Evolutionary conservation across 2,329 filamentous ascomycete species (phyloP), one percentile per base, ranked within the genome.

Genomic region (Leptographium flavum): DNA sequence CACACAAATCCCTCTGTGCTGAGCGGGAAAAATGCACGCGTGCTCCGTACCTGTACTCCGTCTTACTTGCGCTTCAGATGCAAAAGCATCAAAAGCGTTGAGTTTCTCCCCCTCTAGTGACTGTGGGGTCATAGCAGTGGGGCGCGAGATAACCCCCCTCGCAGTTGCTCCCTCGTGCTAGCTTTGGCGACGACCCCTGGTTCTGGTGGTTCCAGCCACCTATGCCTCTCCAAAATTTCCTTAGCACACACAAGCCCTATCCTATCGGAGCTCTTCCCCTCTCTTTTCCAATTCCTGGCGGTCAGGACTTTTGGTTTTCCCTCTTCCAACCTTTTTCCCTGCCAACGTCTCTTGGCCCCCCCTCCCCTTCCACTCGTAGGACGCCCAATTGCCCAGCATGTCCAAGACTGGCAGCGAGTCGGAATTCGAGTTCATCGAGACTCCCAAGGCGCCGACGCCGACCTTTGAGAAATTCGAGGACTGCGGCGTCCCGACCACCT

Each of bases 381-480:
- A 21, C 25, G 47, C 19, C 43, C 14, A 25, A 52, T 49, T 39
- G 45, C 42, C 53, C 62, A 69, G 56, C 56, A 69, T 71, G 63
- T 71, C 69, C 48, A 69, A 71, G 53, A 68, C 65, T 58, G 65
- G 65, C 62, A 69, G 63, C 50, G 68, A 69, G 61, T 66, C 66
- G 53, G 64, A 69, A 52, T 82, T 83, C 60, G 77, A 83, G 62
- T 84, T 81, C 60, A 72, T 74, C 57, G 64, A 73, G 54, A 76
- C 72, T 56, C 73, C 72, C 30, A 68, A 67, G 56, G 68, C 68
- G 53, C 61, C 65, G 39, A 61, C 64, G 46, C 63, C 68, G 43
- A 65, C 65, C 51, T 67, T 70, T 53, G 66, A 73, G 58, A 69
- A 69, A 63, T 59, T 63, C 49, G 67, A 70, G 55, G 67, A 71